These are phyloP conservation scores for Boletus rubroflammeus DNA, from an alignment of 768 basidiomycete species.

Conservation along the genomic window DNA sequence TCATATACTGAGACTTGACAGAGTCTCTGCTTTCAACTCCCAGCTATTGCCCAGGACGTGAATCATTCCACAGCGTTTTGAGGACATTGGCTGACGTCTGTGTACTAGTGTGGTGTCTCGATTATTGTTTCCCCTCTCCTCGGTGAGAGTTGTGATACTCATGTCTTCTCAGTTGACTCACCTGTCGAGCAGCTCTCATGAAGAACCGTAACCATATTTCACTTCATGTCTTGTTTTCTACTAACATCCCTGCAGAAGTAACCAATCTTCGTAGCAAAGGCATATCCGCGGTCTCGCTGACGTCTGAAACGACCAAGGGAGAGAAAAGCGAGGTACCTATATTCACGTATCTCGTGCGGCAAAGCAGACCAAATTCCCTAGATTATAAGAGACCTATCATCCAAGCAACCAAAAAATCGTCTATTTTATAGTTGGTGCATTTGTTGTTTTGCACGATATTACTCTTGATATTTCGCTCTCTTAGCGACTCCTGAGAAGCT, in stretches of 20 bases:
- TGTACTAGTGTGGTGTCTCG: slow-evolving; percentile 58
- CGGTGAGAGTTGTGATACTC: slow-evolving; percentile 38
- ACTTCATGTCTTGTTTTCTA: neutral
- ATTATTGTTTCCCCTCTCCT: slow-evolving; percentile 76
- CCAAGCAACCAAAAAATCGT: slow-evolving; percentile 53
- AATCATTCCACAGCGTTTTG: neutral
- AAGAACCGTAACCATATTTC: slow-evolving; percentile 48
- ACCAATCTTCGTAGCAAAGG: slow-evolving; percentile 49
- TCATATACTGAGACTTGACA: slow-evolving; percentile 23
- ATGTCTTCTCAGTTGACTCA: neutral
- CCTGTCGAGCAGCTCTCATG: slow-evolving; percentile 57
- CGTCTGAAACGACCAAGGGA: slow-evolving; percentile 55
- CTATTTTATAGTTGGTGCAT: slow-evolving; percentile 66
- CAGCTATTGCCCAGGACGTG: slow-evolving; percentile 65
- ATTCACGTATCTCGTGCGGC: neutral
- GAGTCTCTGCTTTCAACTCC: slow-evolving; percentile 86
- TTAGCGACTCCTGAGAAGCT: slow-evolving; percentile 78
- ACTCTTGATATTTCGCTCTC: neutral
- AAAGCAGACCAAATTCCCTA: slow-evolving; percentile 25
- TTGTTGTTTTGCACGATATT: neutral
- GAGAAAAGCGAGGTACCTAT: slow-evolving; percentile 53
- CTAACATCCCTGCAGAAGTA: slow-evolving; percentile 49
- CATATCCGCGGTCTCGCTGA: slow-evolving; percentile 58
- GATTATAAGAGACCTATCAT: slow-evolving; percentile 61
- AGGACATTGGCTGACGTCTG: neutral